Conservation (phyloP, 202 grass and related monocot genomes). For the Zoysia matrella region DNA sequence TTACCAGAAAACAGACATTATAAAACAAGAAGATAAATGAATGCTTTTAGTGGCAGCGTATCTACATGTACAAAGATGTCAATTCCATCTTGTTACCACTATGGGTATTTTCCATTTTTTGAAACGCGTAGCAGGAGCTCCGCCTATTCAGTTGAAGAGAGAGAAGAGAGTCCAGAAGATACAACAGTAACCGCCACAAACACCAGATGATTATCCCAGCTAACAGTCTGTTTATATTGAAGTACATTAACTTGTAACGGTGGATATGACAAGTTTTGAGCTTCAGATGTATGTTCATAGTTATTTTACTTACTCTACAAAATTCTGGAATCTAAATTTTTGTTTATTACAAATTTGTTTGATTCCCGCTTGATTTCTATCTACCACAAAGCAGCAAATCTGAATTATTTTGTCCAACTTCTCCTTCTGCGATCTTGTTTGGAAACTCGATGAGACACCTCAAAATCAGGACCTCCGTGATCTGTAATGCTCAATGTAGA, state of each 20-base stretch:
- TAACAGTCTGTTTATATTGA: not conserved
- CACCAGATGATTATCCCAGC: not conserved
- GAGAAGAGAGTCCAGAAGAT: not conserved
- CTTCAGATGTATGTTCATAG: not conserved
- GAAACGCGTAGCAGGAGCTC: not conserved
- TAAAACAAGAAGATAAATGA: not conserved
- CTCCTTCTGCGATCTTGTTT: not conserved
- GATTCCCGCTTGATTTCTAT: not conserved
- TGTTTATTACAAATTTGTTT: constrained; percentile 7
- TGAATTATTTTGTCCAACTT: not conserved
- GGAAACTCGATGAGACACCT: not conserved
- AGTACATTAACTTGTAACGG: not conserved
- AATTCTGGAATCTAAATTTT: not conserved
- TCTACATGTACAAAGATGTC: not conserved
- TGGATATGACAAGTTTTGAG: not conserved
- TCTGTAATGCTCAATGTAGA: constrained; percentile 26
- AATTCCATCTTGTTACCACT: constrained; percentile 23
- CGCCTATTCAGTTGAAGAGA: not conserved
- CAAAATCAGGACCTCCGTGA: not conserved
- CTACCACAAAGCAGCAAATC: not conserved
- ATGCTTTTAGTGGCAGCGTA: constrained; percentile 13
- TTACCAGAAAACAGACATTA: constrained; percentile 16
- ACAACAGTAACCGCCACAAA: not conserved
- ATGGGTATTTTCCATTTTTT: not conserved
- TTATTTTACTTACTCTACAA: not conserved